Percentiles rank a stretch among this genome's conserved stretches.
Conservation (phyloP, 2,329 filamentous ascomycete genomes). For the Sporothrix humicola region DNA sequence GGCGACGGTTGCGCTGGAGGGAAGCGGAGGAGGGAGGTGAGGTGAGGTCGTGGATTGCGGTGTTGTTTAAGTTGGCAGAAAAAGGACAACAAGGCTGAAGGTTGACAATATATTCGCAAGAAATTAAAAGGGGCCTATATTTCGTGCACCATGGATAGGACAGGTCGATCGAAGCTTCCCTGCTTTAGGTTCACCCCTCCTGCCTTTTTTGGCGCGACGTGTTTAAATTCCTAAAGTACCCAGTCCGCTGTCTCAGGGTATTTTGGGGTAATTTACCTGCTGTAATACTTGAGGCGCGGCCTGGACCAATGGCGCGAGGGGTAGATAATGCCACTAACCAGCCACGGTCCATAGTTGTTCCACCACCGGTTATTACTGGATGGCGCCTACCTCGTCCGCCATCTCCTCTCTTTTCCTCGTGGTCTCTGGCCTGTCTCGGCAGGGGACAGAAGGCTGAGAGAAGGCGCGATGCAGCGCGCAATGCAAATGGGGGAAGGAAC, state of each 20-base stretch:
- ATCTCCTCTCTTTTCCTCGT: constrained; percentile 15
- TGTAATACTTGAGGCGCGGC: constrained; percentile 3
- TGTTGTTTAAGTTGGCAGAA: background rate
- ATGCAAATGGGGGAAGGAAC: background rate
- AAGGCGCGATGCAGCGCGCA: background rate
- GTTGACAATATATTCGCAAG: background rate
- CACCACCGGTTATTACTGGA: background rate
- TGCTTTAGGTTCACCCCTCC: constrained; percentile 31
- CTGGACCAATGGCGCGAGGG: background rate
- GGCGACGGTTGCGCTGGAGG: background rate
- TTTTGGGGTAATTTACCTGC: background rate
- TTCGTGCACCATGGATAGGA: background rate
- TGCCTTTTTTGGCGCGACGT: constrained; percentile 35
- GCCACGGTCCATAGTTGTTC: constrained; percentile 33
- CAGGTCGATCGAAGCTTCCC: constrained; percentile 15
- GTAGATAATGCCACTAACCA: background rate
- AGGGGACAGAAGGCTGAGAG: constrained; percentile 28
- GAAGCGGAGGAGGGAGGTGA: background rate
- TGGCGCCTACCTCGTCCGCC: background rate
- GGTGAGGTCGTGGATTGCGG: background rate
- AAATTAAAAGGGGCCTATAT: background rate
- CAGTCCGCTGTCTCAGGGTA: background rate
- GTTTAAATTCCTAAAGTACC: constrained; percentile 11
- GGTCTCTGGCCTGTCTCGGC: constrained; percentile 17
- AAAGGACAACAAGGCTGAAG: background rate